A percentile compares a stretch with the other conserved stretches of the same genome.
Conservation (phyloP, 768 basidiomycete genomes). For the Roridomyces roridus region DNA sequence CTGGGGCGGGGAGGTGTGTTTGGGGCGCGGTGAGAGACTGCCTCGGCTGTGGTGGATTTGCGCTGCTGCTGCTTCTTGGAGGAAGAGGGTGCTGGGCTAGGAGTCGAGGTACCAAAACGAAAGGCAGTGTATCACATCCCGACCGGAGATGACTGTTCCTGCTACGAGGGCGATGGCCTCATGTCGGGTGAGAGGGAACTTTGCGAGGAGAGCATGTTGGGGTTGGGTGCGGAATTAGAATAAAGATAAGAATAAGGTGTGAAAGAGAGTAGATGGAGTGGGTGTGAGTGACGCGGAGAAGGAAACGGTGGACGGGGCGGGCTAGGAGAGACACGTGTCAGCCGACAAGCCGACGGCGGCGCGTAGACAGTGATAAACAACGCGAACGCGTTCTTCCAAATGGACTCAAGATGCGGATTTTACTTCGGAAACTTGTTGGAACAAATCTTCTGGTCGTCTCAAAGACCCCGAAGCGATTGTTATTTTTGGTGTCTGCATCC, state of each 20-base stretch:
- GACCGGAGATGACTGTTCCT: constrained; percentile 48
- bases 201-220: constrained; percentile 51
- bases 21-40: too few species aligned
- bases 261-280: not conserved
- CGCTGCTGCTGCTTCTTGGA: constrained; percentile 17
- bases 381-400: too few species aligned
- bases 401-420: too few species aligned
- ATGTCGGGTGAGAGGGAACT: constrained; percentile 49
- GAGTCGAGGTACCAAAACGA: too few species aligned
- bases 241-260: not conserved
- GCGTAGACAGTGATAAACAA: too few species aligned
- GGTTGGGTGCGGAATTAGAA: not conserved
- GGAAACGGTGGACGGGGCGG: not conserved
- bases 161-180: constrained; percentile 45
- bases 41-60: too few species aligned
- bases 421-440: too few species aligned
- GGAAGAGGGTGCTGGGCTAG: not conserved
- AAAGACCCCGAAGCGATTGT: too few species aligned
- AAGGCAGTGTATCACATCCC: constrained; percentile 28
- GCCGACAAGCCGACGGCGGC: too few species aligned
- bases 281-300: not conserved
- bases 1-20: too few species aligned
- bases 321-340: not conserved
- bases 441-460: too few species aligned
- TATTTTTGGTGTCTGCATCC: too few species aligned